Evolutionary conservation across 2,329 filamentous ascomycete genomes (phyloP), one percentile per base, ranked within the genome.

Genomic region (Colletotrichum destructivum): DNA sequence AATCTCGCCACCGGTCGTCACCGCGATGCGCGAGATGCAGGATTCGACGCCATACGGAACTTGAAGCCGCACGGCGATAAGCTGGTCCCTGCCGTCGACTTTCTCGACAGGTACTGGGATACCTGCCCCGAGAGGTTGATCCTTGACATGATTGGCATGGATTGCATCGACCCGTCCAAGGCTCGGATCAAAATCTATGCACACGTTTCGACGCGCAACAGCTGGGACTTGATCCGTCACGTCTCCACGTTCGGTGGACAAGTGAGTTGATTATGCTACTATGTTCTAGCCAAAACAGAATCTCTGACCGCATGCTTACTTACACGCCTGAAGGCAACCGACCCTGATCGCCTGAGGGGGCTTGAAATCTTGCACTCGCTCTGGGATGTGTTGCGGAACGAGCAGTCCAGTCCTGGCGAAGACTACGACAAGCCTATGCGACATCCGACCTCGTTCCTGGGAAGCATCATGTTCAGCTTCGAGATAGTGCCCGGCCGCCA

Each of bases 401-500:
- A 49, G 47, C 8, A 16, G 47, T 26, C 26, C 26, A 26, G 4
- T 26, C 26, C 26, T 26, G 26, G 26, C 26, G 26, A 26, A 26
- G 26, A 26, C 26, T 26, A 49, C 46, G 46, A 49, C 5, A 49
- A 49, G n/a, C 46, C 46, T 8, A 49, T 49, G 46, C 46, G 46
- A 12, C 46, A 49, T 21, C 46, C 46, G 7, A 49, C 46, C n/a
- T 49, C 46, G 7, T 49, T 49, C n/a, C 16, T 49, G 18, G 46
- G 46, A 49, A 49, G 46, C 46, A 49, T 49, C 46, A 49, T 49
- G 46, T 49, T 49, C 46, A 49, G 46, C 18, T 49, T 49, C 46
- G 46, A 49, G 46, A 49, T 49, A 15, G 46, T 49, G 16, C 46
- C 46, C n/a, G 46, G n/a, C 46, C 46, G 46, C 46, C 46, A 49